Conservation (phyloP, 2,329 filamentous ascomycete genomes). For the Apiospora kogelbergensis region DNA sequence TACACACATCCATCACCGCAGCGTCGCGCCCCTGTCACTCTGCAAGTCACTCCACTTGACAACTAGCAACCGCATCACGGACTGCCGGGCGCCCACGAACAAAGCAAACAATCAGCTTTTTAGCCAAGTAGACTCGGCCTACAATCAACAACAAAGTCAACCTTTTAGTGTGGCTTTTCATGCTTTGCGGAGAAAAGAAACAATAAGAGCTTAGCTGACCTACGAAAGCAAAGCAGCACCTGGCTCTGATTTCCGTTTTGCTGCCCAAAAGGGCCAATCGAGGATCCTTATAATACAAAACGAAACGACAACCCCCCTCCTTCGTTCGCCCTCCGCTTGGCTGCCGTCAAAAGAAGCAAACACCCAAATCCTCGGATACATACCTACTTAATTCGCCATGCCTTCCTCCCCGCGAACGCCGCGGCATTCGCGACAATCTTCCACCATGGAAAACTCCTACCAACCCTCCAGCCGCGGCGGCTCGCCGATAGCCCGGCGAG, state of each 20-base stretch:
- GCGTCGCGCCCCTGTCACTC: neutral
- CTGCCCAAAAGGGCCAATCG: neutral
- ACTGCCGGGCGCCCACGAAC: slow-evolving; percentile 5
- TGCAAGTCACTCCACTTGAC: slow-evolving; percentile 4
- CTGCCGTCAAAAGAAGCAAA: neutral
- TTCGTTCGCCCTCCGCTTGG: neutral
- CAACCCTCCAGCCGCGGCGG: slow-evolving; percentile 37
- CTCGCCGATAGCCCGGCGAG: slow-evolving; percentile 47
- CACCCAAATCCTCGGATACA: neutral
- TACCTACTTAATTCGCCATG: slow-evolving; percentile 31
- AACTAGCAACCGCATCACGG: slow-evolving; percentile 1
- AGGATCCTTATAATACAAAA: neutral
- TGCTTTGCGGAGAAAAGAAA: neutral
- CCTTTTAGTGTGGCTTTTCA: slow-evolving; percentile 1
- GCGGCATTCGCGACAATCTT: slow-evolving; percentile 59
- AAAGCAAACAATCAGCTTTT: slow-evolving; percentile 3
- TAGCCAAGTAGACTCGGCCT: neutral
- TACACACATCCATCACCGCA: slow-evolving; percentile 4
- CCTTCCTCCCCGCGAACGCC: slow-evolving; percentile 54
- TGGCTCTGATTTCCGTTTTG: neutral
- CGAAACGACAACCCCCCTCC: neutral
- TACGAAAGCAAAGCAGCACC: neutral
- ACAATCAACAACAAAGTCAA: neutral
- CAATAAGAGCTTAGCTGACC: neutral
- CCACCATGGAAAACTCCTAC: slow-evolving; percentile 46